These are phyloP conservation scores for Cardiospermum halicacabum DNA, from an alignment of 345 rosid species.

Conservation along the genomic window DNA sequence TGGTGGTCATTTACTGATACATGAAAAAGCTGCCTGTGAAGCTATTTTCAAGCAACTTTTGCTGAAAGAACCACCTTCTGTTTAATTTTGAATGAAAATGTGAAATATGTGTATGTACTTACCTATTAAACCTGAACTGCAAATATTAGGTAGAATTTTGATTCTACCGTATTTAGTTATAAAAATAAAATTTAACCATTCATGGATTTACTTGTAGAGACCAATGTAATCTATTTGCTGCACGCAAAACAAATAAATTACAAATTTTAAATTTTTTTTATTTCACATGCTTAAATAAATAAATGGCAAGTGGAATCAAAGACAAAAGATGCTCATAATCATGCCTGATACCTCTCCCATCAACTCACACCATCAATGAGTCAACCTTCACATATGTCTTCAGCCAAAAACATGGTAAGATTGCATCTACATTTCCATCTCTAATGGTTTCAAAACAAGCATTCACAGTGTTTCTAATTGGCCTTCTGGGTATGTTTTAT, in stretches of 20 bases:
- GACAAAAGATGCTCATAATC: background rate
- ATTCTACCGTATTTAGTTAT: too few relatives aligned
- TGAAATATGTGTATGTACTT: background rate
- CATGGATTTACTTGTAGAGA: too few relatives aligned
- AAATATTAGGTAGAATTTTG: too few relatives aligned
- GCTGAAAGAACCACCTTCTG: conserved; percentile 20
- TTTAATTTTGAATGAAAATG: too few relatives aligned
- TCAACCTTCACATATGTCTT: background rate
- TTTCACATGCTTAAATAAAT: too few relatives aligned
- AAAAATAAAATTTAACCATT: too few relatives aligned
- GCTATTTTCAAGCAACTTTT: conserved; percentile 29
- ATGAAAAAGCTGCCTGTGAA: conserved; percentile 22
- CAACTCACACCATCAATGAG: background rate
- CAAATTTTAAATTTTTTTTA: too few relatives aligned
- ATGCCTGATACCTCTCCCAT: background rate
- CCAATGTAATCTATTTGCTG: too few relatives aligned
- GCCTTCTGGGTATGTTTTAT: conserved; percentile 38
- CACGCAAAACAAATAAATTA: too few relatives aligned
- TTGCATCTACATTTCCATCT: too few relatives aligned
- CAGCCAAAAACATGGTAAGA: too few relatives aligned
- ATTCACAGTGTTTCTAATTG: conserved; percentile 23
- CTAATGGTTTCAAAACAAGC: conserved; percentile 22
- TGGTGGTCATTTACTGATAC: conserved; percentile 36
- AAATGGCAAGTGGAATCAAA: background rate
- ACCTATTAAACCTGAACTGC: background rate